phyloP scores from a whole-genome alignment of 1,284 basidiomycete species.

The Phellopilus nigrolimitatus region DNA sequence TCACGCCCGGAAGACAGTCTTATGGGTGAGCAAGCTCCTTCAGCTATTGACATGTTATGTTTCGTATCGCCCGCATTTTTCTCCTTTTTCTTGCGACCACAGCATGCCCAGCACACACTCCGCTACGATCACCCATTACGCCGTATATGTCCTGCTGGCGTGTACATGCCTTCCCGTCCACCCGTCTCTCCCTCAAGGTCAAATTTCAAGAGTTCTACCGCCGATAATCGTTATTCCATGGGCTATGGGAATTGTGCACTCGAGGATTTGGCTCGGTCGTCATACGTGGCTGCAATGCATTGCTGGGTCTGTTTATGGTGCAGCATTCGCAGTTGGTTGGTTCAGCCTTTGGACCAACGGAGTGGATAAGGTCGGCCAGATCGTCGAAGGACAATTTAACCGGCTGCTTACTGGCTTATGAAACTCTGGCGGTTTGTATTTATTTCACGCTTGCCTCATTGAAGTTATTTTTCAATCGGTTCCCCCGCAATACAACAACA shows the following conservation, averaged over 20 bases:
- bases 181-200: constrained; percentile 37
- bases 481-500: neutral
- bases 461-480: no score
- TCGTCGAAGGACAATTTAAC: constrained; percentile 6
- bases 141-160: constrained; percentile 61
- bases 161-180: constrained; percentile 49
- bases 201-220: constrained; percentile 34
- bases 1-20: constrained; percentile 41
- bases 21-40: constrained; percentile 51
- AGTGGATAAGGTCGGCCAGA: constrained; percentile 6
- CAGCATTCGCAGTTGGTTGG: constrained; percentile 54
- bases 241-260: constrained; percentile 54
- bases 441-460: neutral
- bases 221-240: constrained; percentile 49
- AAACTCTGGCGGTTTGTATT: neutral
- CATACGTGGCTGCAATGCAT: constrained; percentile 74
- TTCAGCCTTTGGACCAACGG: constrained; percentile 50
- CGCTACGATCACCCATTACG: constrained; percentile 68
- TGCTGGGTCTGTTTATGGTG: constrained; percentile 62
- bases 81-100: constrained; percentile 11
- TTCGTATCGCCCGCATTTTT: constrained; percentile 18
- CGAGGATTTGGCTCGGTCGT: constrained; percentile 76
- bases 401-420: neutral
- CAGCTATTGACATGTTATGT: neutral
- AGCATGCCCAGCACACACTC: constrained; percentile 89